These are phyloP conservation scores for Podospora didyma DNA, from an alignment of 495 filamentous ascomycete species.

Conservation along the genomic window DNA sequence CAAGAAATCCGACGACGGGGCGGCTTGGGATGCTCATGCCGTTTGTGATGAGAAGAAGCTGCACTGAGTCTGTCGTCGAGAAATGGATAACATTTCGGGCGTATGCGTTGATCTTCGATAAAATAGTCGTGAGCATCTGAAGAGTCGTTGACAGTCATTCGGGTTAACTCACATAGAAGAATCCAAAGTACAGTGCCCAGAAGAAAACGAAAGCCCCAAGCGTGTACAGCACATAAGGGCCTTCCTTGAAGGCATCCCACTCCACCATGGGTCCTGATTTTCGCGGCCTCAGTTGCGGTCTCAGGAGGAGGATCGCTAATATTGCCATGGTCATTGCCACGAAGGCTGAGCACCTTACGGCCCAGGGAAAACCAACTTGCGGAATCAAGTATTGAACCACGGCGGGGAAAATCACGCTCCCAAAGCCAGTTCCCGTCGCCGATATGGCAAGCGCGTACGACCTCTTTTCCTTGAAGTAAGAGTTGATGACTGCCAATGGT, in stretches of 20 bases:
- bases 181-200: conserved; percentile 43
- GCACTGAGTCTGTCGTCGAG: conserved; percentile 33
- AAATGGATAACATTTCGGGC: conserved; percentile 38
- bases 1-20: conserved; percentile 35
- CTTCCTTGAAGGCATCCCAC: conserved; percentile 39
- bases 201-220: conserved; percentile 38
- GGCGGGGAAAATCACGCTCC: conserved; percentile 40
- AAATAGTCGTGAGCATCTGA: not conserved
- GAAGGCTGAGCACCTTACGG: conserved; percentile 38
- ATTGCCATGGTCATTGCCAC: conserved; percentile 32
- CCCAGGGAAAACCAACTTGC: conserved; percentile 40
- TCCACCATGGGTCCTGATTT: conserved; percentile 36
- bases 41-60: conserved; percentile 40
- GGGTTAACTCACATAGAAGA: conserved; percentile 38
- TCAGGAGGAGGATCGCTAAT: conserved; percentile 27
- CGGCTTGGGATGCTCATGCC: conserved; percentile 36
- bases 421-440: conserved; percentile 39
- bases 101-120: conserved; percentile 32
- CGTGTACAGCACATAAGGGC: conserved; percentile 34
- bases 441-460: conserved; percentile 33
- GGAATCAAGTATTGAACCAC: conserved; percentile 41
- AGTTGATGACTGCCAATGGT: conserved; percentile 33
- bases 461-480: conserved; percentile 37
- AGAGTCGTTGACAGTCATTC: no score
- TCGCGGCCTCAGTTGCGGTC: conserved; percentile 29